Evolutionary conservation across 768 basidiomycete genomes (phyloP).

Genomic region (Boletus coccyginus): DNA sequence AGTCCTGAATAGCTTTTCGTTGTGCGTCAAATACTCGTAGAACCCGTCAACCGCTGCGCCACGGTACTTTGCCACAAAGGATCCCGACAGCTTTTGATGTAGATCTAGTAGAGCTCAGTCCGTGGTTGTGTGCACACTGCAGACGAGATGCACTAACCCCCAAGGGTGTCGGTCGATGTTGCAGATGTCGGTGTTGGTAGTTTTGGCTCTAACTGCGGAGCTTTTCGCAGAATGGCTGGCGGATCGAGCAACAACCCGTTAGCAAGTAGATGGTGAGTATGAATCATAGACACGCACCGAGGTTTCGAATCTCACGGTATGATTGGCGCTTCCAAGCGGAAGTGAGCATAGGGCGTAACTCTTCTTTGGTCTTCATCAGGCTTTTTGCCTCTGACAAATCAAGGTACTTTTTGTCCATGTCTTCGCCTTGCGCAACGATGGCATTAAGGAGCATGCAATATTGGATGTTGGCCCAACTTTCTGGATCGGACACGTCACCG

Average conservation of each 20-base stretch:
- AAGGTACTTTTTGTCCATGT: too few species aligned
- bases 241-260: neutral
- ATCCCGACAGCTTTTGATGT: neutral
- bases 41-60: constrained; percentile 14
- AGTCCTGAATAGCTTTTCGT: constrained; percentile 5
- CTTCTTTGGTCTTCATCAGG: neutral
- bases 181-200: too few species aligned
- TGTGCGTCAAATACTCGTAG: constrained; percentile 15
- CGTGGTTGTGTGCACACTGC: too few species aligned
- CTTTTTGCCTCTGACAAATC: too few species aligned
- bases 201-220: neutral
- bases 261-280: neutral
- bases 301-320: constrained; percentile 7
- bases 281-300: neutral
- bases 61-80: neutral
- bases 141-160: neutral
- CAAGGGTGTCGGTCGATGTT: too few species aligned
- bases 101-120: neutral
- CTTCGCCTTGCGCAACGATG: too few species aligned
- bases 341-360: neutral
- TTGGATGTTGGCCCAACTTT: neutral
- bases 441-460: neutral
- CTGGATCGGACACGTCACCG: neutral
- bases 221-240: neutral
- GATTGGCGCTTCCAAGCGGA: constrained; percentile 1